phyloP scores from a whole-genome alignment of 2,329 filamentous ascomycete species.

The Claviceps sp. region DNA sequence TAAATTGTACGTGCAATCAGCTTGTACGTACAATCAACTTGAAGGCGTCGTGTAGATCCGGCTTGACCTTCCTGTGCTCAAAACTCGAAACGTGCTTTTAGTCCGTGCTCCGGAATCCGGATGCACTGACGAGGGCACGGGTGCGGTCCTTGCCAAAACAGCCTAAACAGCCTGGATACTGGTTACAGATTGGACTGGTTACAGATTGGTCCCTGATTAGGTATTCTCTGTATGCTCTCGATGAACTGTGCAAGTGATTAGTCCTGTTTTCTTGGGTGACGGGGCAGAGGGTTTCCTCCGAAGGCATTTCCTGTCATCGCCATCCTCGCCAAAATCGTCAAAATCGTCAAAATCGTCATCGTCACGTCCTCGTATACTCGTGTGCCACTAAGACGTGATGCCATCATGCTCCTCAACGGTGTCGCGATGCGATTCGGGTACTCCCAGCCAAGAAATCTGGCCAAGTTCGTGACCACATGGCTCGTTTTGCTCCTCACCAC shows the following conservation, averaged over 20 bases:
- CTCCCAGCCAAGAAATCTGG: not conserved
- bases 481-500: not conserved
- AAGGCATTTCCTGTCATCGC: too few species aligned
- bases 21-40: too few species aligned
- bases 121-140: too few species aligned
- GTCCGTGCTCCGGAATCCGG: too few species aligned
- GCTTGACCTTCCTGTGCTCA: too few species aligned
- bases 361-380: too few species aligned
- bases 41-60: too few species aligned
- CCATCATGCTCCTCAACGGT: not conserved
- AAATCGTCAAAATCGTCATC: too few species aligned
- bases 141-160: not conserved
- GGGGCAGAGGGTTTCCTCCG: not conserved
- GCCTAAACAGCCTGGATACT: not conserved
- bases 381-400: not conserved
- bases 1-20: too few species aligned
- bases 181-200: not conserved
- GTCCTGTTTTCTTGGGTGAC: not conserved
- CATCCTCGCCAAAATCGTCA: too few species aligned
- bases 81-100: too few species aligned
- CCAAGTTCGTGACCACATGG: not conserved
- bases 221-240: not conserved
- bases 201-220: too few species aligned
- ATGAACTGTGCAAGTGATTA: not conserved
- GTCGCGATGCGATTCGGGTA: not conserved